These are phyloP conservation scores for Ophiosphaerella herpotricha DNA, from an alignment of 2,329 filamentous ascomycete genomes.

Conservation along the genomic window DNA sequence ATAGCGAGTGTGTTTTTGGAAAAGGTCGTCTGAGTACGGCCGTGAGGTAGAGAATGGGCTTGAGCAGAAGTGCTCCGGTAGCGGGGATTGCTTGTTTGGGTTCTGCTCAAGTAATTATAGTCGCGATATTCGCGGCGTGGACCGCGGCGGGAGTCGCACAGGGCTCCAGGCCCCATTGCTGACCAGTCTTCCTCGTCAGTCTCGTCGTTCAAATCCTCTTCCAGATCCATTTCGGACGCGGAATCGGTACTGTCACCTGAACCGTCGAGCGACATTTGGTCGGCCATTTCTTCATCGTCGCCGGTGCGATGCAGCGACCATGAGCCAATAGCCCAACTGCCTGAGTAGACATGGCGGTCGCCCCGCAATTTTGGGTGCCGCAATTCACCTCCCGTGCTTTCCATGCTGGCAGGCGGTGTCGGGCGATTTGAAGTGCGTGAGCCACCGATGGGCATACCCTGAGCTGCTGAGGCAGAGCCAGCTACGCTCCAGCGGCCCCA, in stretches of 20 bases:
- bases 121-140: constrained; percentile 41
- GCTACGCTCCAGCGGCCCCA: constrained; percentile 91
- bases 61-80: constrained; percentile 34
- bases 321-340: constrained; percentile 72
- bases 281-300: constrained; percentile 63
- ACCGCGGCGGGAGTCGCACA: constrained; percentile 63
- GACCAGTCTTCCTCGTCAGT: constrained; percentile 98
- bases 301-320: constrained; percentile 62
- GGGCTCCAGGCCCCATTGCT: constrained; percentile 80
- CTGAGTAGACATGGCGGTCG: constrained; percentile 50
- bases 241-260: constrained; percentile 65
- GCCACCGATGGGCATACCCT: constrained; percentile 46
- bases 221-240: constrained; percentile 70
- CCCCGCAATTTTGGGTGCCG: constrained; percentile 50
- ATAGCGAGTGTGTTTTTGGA: constrained; percentile 33
- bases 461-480: constrained; percentile 58
- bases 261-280: constrained; percentile 90
- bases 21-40: constrained; percentile 28
- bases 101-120: constrained; percentile 47
- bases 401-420: constrained; percentile 58
- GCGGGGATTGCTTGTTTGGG: constrained; percentile 35
- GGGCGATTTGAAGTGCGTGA: constrained; percentile 31
- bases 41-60: constrained; percentile 33
- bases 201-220: constrained; percentile 76
- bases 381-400: constrained; percentile 47